phyloP scores from a whole-genome alignment of 345 rosid species.

The Boechera divaricarpa region DNA sequence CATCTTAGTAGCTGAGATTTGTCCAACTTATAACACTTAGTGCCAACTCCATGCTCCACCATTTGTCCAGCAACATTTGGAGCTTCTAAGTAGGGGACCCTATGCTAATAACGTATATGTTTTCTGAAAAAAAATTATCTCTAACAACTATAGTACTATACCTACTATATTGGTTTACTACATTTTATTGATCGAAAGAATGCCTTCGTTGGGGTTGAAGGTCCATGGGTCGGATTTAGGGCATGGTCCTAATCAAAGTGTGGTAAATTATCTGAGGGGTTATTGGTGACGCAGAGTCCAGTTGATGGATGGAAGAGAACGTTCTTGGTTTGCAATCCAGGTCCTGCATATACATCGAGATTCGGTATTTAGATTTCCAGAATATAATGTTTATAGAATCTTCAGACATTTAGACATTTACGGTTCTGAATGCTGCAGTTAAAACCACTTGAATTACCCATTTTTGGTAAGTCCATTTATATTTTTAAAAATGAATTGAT shows the following conservation, averaged over 20 bases:
- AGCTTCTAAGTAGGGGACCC: conserved; percentile 41
- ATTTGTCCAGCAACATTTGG: conserved; percentile 46
- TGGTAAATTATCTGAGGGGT: conserved; percentile 43
- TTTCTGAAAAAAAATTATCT: no score
- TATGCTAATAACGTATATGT: no score
- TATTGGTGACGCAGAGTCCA: conserved; percentile 62
- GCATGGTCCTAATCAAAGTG: conserved; percentile 65
- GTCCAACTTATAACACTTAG: conserved; percentile 56
- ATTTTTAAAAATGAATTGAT: no score
- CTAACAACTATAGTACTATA: no score
- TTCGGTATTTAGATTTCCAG: not conserved
- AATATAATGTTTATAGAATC: no score
- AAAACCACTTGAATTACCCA: no score
- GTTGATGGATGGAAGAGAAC: conserved; percentile 75
- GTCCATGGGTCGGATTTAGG: conserved; percentile 61
- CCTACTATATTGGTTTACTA: conserved; percentile 6
- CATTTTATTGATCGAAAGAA: conserved; percentile 52
- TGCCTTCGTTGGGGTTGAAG: conserved; percentile 55
- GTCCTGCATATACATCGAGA: conserved; percentile 44
- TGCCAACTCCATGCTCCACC: conserved; percentile 57
- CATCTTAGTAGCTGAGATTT: conserved; percentile 75
- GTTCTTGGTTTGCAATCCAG: conserved; percentile 64
- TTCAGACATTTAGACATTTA: no score
- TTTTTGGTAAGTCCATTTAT: no score
- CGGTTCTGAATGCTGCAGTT: no score